phyloP scores from a whole-genome alignment of 352 stramenopile genomes.

The Phytopythium ostracodes region DNA sequence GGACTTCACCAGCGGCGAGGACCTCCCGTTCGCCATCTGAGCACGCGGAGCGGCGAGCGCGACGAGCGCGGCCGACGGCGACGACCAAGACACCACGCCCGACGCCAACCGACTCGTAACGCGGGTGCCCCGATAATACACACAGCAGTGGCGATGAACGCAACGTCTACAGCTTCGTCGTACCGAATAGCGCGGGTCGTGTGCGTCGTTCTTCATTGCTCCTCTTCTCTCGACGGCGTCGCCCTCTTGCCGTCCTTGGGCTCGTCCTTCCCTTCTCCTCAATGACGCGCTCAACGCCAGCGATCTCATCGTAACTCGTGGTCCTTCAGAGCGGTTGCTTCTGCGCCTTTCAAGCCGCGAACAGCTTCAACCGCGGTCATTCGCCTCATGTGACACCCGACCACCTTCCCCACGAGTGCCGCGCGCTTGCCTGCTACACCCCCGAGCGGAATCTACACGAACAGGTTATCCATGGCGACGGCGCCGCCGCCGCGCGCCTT shows the following conservation, averaged over 20 bases:
- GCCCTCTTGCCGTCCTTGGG: no score
- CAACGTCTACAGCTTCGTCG: background rate
- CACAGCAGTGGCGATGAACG: background rate
- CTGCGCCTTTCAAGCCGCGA: no score
- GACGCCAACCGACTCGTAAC: background rate
- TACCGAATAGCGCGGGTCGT: no score
- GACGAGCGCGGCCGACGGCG: background rate
- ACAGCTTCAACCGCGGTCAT: background rate
- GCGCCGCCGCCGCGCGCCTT: slow-evolving; percentile 55
- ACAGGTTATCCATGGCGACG: slow-evolving; percentile 75
- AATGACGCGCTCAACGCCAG: background rate
- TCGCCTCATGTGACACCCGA: background rate
- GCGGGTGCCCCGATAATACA: slow-evolving; percentile 1
- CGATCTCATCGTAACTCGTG: background rate
- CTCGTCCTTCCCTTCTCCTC: background rate
- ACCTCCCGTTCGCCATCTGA: slow-evolving; percentile 88
- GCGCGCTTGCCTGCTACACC: slow-evolving; percentile 15
- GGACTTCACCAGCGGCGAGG: slow-evolving; percentile 91
- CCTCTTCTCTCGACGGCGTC: background rate
- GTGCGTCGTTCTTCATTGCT: background rate
- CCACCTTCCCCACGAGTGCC: background rate
- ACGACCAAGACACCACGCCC: no score
- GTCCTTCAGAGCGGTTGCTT: background rate
- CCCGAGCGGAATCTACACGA: slow-evolving; percentile 45
- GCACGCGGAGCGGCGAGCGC: background rate